These are phyloP conservation scores for Chlamydomonas urium DNA, from an alignment of 139 green algal species.

Conservation along the genomic window DNA sequence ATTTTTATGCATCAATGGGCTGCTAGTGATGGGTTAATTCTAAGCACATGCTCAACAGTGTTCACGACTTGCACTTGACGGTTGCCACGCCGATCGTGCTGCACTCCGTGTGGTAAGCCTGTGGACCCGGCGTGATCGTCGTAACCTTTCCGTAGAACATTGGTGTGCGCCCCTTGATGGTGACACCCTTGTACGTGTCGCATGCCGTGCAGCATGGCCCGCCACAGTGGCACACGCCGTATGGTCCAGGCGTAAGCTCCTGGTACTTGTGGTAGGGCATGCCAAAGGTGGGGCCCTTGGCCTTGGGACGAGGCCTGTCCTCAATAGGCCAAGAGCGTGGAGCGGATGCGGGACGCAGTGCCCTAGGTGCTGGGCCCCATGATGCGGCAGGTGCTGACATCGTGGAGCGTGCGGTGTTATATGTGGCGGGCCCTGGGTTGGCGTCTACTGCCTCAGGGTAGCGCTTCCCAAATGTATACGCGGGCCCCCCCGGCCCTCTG, in stretches of 20 bases:
- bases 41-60: too few relatives aligned
- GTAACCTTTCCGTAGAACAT: slow-evolving; percentile 1
- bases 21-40: too few relatives aligned
- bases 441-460: too few relatives aligned
- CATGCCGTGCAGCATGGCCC: neutral
- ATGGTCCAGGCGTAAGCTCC: neutral
- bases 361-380: neutral
- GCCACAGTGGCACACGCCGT: neutral
- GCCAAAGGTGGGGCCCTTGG: slow-evolving; percentile 13
- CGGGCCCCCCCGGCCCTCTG: too few relatives aligned
- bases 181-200: neutral
- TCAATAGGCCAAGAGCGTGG: neutral
- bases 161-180: neutral
- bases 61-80: too few relatives aligned
- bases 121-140: neutral
- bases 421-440: neutral
- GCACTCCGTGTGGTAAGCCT: neutral
- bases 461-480: too few relatives aligned
- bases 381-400: neutral
- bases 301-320: neutral
- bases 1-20: too few relatives aligned
- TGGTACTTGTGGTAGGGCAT: neutral
- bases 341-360: neutral
- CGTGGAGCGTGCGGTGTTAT: neutral
- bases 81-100: slow-evolving; percentile 5